phyloP scores from a whole-genome alignment of 2,329 filamentous ascomycete genomes.

The Phaeomoniella chlamydospora region DNA sequence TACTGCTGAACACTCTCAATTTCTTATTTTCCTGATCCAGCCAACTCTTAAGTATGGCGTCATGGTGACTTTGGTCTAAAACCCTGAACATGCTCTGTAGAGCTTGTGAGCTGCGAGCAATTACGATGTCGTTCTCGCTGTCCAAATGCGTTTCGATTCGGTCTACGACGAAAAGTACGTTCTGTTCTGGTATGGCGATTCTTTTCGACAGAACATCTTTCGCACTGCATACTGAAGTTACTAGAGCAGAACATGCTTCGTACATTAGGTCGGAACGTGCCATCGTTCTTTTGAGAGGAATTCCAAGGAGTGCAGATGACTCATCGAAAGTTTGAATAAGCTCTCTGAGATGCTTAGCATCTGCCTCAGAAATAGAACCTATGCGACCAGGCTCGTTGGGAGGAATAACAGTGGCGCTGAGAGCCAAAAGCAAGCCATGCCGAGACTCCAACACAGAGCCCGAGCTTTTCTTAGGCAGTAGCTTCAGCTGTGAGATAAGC shows the following conservation, averaged over 20 bases:
- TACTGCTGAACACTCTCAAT: slow-evolving; percentile 22
- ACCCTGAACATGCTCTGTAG: slow-evolving; percentile 23
- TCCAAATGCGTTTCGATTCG: background rate
- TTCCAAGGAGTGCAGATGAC: background rate
- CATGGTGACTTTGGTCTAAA: slow-evolving; percentile 16
- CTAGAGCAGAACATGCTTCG: background rate
- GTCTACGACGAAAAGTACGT: background rate
- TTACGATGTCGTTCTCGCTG: slow-evolving; percentile 21
- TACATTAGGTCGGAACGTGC: background rate
- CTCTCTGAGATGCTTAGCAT: background rate
- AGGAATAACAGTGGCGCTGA: slow-evolving; percentile 22
- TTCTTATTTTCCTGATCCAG: slow-evolving; percentile 20
- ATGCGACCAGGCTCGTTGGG: slow-evolving; percentile 11
- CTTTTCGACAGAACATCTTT: background rate
- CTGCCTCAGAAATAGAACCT: background rate
- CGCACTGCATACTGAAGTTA: background rate
- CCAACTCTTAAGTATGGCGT: slow-evolving; percentile 22
- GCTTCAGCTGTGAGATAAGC: background rate
- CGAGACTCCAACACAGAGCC: slow-evolving; percentile 16
- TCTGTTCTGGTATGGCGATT: background rate
- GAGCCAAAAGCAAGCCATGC: slow-evolving; percentile 27
- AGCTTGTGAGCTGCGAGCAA: slow-evolving; percentile 24
- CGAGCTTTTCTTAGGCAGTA: background rate
- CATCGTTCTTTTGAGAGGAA: background rate
- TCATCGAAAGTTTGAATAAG: background rate